These are phyloP conservation scores for Pythium dissotocum DNA, from an alignment of 352 stramenopile genomes.

Conservation along the genomic window DNA sequence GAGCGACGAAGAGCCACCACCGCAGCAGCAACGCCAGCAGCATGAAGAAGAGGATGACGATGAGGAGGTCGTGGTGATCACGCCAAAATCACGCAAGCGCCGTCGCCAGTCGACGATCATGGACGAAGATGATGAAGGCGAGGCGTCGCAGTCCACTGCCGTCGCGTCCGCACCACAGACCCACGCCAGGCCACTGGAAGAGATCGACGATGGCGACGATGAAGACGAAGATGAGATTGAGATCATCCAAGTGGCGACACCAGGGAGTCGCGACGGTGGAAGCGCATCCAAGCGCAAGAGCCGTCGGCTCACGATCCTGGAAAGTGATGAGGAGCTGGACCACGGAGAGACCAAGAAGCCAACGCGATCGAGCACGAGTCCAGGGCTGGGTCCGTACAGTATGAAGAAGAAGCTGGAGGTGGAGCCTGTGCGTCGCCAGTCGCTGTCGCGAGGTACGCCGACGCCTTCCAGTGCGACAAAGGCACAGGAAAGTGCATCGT, in stretches of 20 bases:
- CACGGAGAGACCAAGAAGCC: background rate
- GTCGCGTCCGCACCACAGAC: background rate
- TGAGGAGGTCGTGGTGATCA: constrained; percentile 56
- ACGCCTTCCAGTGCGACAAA: constrained; percentile 2
- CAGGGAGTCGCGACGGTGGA: constrained; percentile 26
- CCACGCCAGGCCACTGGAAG: background rate
- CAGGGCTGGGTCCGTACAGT: background rate
- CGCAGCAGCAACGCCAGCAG: constrained; percentile 16
- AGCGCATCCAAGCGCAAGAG: constrained; percentile 20
- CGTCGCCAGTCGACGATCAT: constrained; percentile 54
- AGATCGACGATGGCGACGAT: constrained; percentile 28
- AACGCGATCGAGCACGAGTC: background rate
- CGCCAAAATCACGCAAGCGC: constrained; percentile 63
- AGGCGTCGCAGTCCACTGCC: constrained; percentile 4
- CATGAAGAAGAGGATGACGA: constrained; percentile 39
- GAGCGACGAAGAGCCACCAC: constrained; percentile 23
- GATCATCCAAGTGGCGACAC: constrained; percentile 44
- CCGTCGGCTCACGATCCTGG: constrained; percentile 43
- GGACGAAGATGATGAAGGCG: constrained; percentile 57
- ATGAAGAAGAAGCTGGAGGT: constrained; percentile 15
- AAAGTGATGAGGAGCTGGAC: constrained; percentile 44
- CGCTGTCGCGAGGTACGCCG: background rate
- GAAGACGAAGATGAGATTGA: constrained; percentile 58
- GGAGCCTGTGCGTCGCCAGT: constrained; percentile 22
- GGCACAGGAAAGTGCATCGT: constrained; percentile 24